Base-by-base conservation (phyloP, 352 stramenopile species). In the Phytophthora niederhauseri region DNA sequence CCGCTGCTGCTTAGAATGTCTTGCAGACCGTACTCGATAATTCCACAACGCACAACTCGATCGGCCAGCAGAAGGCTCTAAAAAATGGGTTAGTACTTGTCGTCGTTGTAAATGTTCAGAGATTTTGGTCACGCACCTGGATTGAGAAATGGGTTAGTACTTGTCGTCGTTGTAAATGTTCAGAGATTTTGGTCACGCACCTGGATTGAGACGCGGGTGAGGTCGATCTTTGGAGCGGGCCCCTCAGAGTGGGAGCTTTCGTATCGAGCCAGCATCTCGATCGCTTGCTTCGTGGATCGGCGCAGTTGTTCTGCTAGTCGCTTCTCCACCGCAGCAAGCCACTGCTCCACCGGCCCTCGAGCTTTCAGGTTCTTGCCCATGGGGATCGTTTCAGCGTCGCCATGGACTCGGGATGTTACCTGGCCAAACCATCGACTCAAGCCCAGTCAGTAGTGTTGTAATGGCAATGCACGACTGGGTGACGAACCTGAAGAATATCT, bases 361-460 rank as follows among this genome's bases (percentile, higher is more conserved):
- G 84, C 86, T 62, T 94, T 94, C 2, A 94, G 50, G 46, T 92
- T 92, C 48, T 81, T 92, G 0, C 86, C 86, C 79, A 94, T 89
- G 0, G 61, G 26, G 12, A 94, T 86, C 1, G 68, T 70, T 57
- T 94, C 86, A 0, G 52, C 50, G 19, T 72, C 57, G 4, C 77
- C 77, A 28, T 81, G 77, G 7, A 70, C 68, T 8, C 77, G 79
- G 0, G 84, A 91, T 7, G 68, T 72, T 22, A 82, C 49, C 74
- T 76, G 38, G 5, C n/a, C 43, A 50, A 52, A 12, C 30, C 30
- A 34, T 31, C 28, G 28, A 34, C 17, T 8, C 20, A 31, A n/a
- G 1, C 24, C 17, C 3, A 22, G 17, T 49, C 1, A 49, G 41
- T 30, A 31, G n/a, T 34, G 7, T 34, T 34, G 30, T 7, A 34